These are phyloP conservation scores for Stenogyne calaminthoides DNA, from an alignment of 305 asterid species.

Conservation along the genomic window DNA sequence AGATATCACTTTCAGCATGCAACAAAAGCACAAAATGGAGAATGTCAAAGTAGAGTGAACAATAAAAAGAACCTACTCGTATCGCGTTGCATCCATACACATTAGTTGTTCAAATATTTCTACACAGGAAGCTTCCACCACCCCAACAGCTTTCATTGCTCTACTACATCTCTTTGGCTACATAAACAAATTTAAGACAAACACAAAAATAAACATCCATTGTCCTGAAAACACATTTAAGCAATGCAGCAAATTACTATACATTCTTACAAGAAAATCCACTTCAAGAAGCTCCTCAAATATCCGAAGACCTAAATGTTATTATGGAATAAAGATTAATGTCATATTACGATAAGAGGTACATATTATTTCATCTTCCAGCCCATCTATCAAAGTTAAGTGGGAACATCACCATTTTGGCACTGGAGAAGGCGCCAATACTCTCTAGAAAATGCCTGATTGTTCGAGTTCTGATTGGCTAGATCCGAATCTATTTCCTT, in stretches of 20 bases:
- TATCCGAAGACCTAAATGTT: too few relatives aligned
- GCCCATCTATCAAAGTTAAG: too few relatives aligned
- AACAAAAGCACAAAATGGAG: constrained; percentile 24
- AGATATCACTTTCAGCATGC: constrained; percentile 26
- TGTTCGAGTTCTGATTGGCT: constrained; percentile 59
- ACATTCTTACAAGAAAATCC: constrained; percentile 79
- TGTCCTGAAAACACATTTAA: constrained; percentile 28
- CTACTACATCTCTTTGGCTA: constrained; percentile 99
- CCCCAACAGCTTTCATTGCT: constrained; percentile 99
- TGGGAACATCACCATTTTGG: constrained; percentile 82
- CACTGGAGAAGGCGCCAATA: constrained; percentile 98
- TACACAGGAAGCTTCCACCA: constrained; percentile 96
- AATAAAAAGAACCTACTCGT: too few relatives aligned
- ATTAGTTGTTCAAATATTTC: too few relatives aligned
- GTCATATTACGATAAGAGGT: too few relatives aligned
- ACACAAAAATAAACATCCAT: constrained; percentile 23
- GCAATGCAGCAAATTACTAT: constrained; percentile 14
- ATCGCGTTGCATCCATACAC: too few relatives aligned
- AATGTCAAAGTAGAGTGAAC: constrained; percentile 21
- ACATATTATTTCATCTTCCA: too few relatives aligned
- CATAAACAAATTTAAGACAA: constrained; percentile 39
- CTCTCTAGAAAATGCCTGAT: constrained; percentile 91
- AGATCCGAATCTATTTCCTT: constrained; percentile 78
- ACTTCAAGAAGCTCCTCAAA: too few relatives aligned
- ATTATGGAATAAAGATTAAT: too few relatives aligned